Evolutionary conservation across 1,139 yeast species (phyloP).

Genomic region (Diutina rugosa): DNA sequence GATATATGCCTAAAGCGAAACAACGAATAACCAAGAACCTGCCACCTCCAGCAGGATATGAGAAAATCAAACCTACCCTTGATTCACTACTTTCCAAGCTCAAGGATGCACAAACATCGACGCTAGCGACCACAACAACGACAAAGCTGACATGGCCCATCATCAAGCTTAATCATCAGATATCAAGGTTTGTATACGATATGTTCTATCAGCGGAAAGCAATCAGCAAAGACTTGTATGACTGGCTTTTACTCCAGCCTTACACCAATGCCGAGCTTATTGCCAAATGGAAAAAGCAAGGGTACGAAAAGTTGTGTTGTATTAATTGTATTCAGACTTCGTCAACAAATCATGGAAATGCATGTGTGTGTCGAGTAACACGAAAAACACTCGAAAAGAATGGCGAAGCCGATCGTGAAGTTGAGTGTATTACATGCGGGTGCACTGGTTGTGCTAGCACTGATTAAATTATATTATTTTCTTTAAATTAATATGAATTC

Average conservation of each 20-base stretch:
- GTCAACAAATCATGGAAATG: constrained; percentile 50
- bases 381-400: constrained; percentile 23
- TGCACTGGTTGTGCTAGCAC: constrained; percentile 80
- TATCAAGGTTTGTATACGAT: constrained; percentile 65
- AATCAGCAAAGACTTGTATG: constrained; percentile 58
- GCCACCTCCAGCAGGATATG: constrained; percentile 63
- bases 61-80: constrained; percentile 60
- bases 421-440: constrained; percentile 76
- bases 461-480: constrained; percentile 26
- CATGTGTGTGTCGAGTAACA: constrained; percentile 86
- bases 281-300: constrained; percentile 87
- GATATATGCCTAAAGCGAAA: constrained; percentile 5
- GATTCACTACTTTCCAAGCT: constrained; percentile 46
- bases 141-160: constrained; percentile 64
- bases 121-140: constrained; percentile 19
- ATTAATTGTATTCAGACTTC: constrained; percentile 60
- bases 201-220: constrained; percentile 58
- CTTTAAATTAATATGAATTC: not conserved
- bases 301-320: constrained; percentile 83
- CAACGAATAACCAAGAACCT: constrained; percentile 4
- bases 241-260: constrained; percentile 59
- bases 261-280: constrained; percentile 60
- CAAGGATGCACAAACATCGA: constrained; percentile 39
- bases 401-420: constrained; percentile 15
- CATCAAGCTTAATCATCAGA: constrained; percentile 56